Evolutionary conservation across 2,329 filamentous ascomycete genomes (phyloP), one percentile per base, ranked within the genome.

Genomic region (Alternaria alternata): DNA sequence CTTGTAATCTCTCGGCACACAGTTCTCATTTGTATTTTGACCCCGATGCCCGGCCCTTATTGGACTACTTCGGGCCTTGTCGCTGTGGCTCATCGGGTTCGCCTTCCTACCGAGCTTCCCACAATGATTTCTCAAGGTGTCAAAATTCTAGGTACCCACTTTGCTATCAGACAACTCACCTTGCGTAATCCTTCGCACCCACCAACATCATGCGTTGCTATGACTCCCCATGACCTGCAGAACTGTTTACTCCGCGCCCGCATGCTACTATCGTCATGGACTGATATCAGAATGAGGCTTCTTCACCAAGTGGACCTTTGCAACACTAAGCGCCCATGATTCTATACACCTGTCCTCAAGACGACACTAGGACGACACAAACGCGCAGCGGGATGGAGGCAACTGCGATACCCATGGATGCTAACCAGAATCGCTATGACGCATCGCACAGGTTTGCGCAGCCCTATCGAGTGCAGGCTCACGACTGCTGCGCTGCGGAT

Each of bases 131-230:
- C 36, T 69, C 55, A 53, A 54, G 60, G 20, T 57, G 57, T 66
- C 61, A 61, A 73, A 68, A 68, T 71, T 63, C 59, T 62, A 56
- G 51, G 61, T 63, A 61, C 63, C 69, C 69, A 70, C 69, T 66
- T 62, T 52, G 59, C 61, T 68, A 73, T 73, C 70, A 68, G 74
- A 74, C 75, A 78, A 73, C 75, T 76, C 75, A 77, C 64, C 75
- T 66, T 77, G 75, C 75, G 73, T 74, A 62, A 71, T 64, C 62
- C 64, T 67, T 60, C 63, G 60, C 66, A 64, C 63, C 60, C 60
- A 61, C 58, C 54, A 57, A 16, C 58, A 57, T 61, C 48, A 52
- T 64, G 62, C 67, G 53, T 66, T 68, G 57, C 70, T 71, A 69
- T 72, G 70, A 70, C 70, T 73, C 70, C 65, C 69, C 68, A 59